Evolutionary conservation across 2,329 filamentous ascomycete species (phyloP).

Genomic region (Penicillium digitatum): DNA sequence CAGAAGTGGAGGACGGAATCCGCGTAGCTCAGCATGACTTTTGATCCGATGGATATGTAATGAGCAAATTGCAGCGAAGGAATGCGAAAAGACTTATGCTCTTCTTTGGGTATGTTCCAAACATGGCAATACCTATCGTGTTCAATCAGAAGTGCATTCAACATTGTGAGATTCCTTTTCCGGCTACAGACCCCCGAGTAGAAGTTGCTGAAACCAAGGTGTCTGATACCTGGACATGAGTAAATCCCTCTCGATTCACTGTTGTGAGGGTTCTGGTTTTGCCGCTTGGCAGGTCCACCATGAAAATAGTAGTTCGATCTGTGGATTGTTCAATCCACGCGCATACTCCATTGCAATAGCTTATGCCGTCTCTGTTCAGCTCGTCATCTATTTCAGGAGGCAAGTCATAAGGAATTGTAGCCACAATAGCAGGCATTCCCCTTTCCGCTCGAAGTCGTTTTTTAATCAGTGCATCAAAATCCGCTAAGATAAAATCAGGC

Average conservation of each 20-base stretch:
- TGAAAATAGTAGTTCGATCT: neutral
- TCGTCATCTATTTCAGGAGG: no score
- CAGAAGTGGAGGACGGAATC: constrained; percentile 24
- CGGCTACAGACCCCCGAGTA: neutral
- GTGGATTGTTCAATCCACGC: constrained; percentile 8
- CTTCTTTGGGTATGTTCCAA: constrained; percentile 27
- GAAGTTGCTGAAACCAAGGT: constrained; percentile 7
- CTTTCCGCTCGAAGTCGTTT: neutral
- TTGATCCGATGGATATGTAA: constrained; percentile 21
- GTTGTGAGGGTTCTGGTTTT: constrained; percentile 6
- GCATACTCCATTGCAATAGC: constrained; percentile 7
- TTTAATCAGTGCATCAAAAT: neutral
- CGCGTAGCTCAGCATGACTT: constrained; percentile 21
- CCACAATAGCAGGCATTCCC: neutral
- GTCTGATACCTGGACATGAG: constrained; percentile 5
- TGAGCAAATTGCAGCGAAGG: constrained; percentile 16
- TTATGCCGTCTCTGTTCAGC: neutral
- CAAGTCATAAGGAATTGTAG: neutral
- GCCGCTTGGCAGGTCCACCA: constrained; percentile 8
- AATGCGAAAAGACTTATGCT: constrained; percentile 26
- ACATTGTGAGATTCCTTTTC: neutral
- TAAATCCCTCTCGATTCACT: constrained; percentile 9
- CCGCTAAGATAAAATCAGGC: neutral
- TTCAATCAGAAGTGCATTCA: neutral
- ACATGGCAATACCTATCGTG: constrained; percentile 28